Conservation (phyloP, 495 filamentous ascomycete genomes). For the Penicillium lagena region DNA sequence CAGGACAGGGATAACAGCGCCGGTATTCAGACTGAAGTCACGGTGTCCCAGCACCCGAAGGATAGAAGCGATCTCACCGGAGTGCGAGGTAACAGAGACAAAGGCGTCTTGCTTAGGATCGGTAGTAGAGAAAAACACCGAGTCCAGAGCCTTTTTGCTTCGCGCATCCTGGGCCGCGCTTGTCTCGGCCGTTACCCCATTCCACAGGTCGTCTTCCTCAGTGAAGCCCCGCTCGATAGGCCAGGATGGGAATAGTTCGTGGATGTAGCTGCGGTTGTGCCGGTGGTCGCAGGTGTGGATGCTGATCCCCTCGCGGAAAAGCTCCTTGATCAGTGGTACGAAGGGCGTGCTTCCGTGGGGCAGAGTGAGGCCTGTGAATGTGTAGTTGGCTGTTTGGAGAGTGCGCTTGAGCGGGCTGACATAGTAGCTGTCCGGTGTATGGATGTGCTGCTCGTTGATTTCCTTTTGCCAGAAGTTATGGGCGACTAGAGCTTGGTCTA, state of each 20-base stretch:
- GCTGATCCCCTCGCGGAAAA: conserved; percentile 64
- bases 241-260: conserved; percentile 49
- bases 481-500: conserved; percentile 53
- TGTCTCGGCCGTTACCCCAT: conserved; percentile 47
- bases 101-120: conserved; percentile 39
- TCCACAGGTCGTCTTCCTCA: conserved; percentile 58
- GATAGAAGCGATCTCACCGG: conserved; percentile 54
- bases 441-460: conserved; percentile 48
- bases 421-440: conserved; percentile 60
- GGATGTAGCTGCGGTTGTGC: conserved; percentile 50
- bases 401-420: conserved; percentile 63
- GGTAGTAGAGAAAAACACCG: conserved; percentile 45
- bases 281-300: conserved; percentile 78
- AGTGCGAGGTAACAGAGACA: conserved; percentile 64
- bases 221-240: conserved; percentile 56
- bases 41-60: conserved; percentile 56
- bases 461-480: conserved; percentile 57
- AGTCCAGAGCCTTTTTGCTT: conserved; percentile 49
- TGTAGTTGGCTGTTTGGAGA: conserved; percentile 55
- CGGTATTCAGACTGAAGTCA: conserved; percentile 54
- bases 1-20: conserved; percentile 65
- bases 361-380: conserved; percentile 50
- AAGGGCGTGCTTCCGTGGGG: conserved; percentile 42
- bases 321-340: conserved; percentile 60
- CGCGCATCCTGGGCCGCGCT: conserved; percentile 48